Conservation (phyloP, 805 yeast species). For the Metschnikowia henanensis region DNA sequence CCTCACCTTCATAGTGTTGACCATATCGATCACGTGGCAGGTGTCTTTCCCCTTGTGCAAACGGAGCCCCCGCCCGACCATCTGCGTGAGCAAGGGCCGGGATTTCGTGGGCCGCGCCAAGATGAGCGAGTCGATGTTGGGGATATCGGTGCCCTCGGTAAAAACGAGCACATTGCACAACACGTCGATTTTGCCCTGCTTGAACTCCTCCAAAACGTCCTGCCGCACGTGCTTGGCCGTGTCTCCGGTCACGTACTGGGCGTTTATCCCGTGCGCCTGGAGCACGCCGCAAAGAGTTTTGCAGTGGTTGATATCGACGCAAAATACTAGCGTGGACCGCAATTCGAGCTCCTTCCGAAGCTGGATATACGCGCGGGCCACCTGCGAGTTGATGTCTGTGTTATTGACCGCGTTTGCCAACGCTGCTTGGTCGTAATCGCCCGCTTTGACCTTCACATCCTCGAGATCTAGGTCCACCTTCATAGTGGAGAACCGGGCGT, state of each 20-base stretch:
- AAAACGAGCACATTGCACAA: slow-evolving; percentile 86
- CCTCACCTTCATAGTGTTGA: slow-evolving; percentile 57
- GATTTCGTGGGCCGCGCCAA: slow-evolving; percentile 83
- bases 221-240: slow-evolving; percentile 56
- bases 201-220: slow-evolving; percentile 55
- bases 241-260: slow-evolving; percentile 69
- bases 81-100: slow-evolving; percentile 68
- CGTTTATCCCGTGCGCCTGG: slow-evolving; percentile 58
- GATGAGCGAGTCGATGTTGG: slow-evolving; percentile 78
- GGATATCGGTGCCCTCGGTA: slow-evolving; percentile 95
- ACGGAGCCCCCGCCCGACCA: slow-evolving; percentile 90
- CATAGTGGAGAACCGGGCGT: slow-evolving; percentile 64
- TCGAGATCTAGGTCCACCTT: slow-evolving; percentile 46
- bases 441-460: slow-evolving; percentile 28
- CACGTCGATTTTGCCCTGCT: slow-evolving; percentile 62
- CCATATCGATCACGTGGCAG: slow-evolving; percentile 79
- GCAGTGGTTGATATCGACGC: slow-evolving; percentile 74
- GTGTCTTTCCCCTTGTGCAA: slow-evolving; percentile 55
- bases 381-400: slow-evolving; percentile 51
- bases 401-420: slow-evolving; percentile 59
- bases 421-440: slow-evolving; percentile 55
- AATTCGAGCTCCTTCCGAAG: slow-evolving; percentile 35
- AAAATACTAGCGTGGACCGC: slow-evolving; percentile 72
- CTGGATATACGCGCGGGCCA: slow-evolving; percentile 51
- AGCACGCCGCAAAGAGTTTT: slow-evolving; percentile 51